Conservation (phyloP, 305 asterid species). For the Caryopteris hybrid region DNA sequence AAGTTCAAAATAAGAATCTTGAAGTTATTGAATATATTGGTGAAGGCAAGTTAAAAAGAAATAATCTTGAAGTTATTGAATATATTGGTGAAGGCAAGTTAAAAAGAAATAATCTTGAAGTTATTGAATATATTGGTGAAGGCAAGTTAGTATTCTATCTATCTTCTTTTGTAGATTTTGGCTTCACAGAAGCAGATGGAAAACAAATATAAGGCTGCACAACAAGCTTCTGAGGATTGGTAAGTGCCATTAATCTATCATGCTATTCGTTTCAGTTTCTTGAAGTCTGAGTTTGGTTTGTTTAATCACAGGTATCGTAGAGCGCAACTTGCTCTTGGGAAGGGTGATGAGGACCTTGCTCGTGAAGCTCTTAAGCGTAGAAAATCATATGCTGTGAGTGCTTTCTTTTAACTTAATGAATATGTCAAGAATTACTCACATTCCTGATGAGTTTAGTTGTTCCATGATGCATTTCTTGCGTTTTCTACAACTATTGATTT, state of each 20-base stretch:
- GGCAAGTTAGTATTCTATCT: constrained; percentile 8
- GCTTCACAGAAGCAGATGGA: constrained; percentile 96
- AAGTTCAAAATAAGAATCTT: not conserved
- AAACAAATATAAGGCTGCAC: constrained; percentile 83
- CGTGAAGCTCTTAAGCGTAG: constrained; percentile 98
- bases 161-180: constrained; percentile 57
- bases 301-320: constrained; percentile 70
- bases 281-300: constrained; percentile 14
- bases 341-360: constrained; percentile 98
- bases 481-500: not conserved
- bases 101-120: not conserved
- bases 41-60: constrained; percentile 3
- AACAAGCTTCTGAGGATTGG: constrained; percentile 96
- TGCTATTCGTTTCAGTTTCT: constrained; percentile 16
- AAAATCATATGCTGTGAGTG: constrained; percentile 80
- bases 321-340: constrained; percentile 93
- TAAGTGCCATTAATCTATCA: constrained; percentile 24
- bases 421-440: not conserved
- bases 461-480: constrained; percentile 6
- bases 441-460: constrained; percentile 1
- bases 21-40: not conserved
- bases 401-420: not conserved
- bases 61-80: not conserved
- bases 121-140: not conserved
- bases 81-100: constrained; percentile 9